Conservation (phyloP, 371 early-diverging fungal genomes). For the Actinomortierella wolfii region DNA sequence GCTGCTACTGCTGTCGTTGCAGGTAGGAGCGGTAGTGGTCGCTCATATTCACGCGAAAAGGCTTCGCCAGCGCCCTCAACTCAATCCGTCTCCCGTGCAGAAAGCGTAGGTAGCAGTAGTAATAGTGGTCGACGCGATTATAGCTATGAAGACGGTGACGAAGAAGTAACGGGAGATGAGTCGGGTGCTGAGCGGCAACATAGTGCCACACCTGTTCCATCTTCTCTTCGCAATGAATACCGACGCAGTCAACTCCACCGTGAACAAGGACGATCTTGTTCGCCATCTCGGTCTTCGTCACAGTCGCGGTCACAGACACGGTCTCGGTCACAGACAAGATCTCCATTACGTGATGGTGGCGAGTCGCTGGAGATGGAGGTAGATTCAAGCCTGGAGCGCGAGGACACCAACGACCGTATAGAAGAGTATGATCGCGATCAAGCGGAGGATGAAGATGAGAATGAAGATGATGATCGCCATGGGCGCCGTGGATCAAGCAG, state of each 20-base stretch:
- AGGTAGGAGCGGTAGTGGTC: background rate
- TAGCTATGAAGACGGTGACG: no score
- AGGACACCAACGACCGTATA: conserved; percentile 8
- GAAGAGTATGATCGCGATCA: conserved; percentile 11
- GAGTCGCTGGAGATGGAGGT: conserved; percentile 8
- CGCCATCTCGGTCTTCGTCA: conserved; percentile 2
- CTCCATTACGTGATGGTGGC: background rate
- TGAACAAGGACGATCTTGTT: background rate
- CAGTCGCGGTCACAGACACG: background rate
- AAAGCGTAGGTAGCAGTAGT: no score
- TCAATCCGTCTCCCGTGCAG: no score
- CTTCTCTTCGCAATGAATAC: no score
- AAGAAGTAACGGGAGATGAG: no score
- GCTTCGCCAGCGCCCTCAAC: background rate
- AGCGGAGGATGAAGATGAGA: conserved; percentile 16
- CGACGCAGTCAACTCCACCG: no score
- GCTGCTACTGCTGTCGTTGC: background rate
- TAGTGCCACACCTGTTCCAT: no score
- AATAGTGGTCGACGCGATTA: no score
- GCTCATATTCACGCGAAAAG: background rate
- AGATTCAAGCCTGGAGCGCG: conserved; percentile 1
- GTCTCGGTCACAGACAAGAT: conserved; percentile 1
- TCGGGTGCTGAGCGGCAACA: no score
- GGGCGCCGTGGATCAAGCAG: no score
- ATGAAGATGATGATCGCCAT: conserved; percentile 2